Percentiles rank a stretch among this genome's conserved stretches.
Conservation (phyloP, 495 filamentous ascomycete species). For the Penicillium coffeae region DNA sequence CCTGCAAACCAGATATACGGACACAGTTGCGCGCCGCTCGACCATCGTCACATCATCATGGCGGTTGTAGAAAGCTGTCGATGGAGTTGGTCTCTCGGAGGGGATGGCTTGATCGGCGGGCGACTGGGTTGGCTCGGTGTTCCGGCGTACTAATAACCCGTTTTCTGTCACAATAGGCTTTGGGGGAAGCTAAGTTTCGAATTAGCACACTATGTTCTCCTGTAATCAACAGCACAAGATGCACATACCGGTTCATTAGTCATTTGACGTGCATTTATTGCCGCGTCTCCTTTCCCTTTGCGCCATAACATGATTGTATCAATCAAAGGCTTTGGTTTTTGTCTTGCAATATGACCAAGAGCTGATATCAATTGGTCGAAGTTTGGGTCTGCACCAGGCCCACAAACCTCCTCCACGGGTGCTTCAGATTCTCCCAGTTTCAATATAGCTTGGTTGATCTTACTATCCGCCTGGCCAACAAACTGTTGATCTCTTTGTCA, state of each 20-base stretch:
- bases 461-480: constrained; percentile 82
- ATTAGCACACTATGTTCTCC: not conserved
- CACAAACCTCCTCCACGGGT: constrained; percentile 82
- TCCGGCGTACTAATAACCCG: constrained; percentile 45
- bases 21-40: constrained; percentile 83
- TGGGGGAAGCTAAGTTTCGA: constrained; percentile 12
- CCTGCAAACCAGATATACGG: constrained; percentile 91
- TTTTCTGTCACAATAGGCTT: constrained; percentile 30
- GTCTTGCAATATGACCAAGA: constrained; percentile 85
- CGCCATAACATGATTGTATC: constrained; percentile 97
- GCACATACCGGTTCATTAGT: constrained; percentile 56
- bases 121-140: constrained; percentile 50
- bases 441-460: constrained; percentile 79
- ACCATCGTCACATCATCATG: constrained; percentile 69
- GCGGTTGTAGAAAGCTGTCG: constrained; percentile 45
- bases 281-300: constrained; percentile 87
- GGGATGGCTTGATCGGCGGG: constrained; percentile 21
- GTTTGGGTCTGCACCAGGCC: constrained; percentile 78
- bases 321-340: constrained; percentile 92
- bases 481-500: constrained; percentile 34
- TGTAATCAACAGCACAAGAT: too few relatives aligned
- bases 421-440: constrained; percentile 71
- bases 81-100: constrained; percentile 23
- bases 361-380: constrained; percentile 96
- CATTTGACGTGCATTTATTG: constrained; percentile 56